phyloP scores from a whole-genome alignment of 2,329 filamentous ascomycete genomes.

The Albophoma yamanashiensis region DNA sequence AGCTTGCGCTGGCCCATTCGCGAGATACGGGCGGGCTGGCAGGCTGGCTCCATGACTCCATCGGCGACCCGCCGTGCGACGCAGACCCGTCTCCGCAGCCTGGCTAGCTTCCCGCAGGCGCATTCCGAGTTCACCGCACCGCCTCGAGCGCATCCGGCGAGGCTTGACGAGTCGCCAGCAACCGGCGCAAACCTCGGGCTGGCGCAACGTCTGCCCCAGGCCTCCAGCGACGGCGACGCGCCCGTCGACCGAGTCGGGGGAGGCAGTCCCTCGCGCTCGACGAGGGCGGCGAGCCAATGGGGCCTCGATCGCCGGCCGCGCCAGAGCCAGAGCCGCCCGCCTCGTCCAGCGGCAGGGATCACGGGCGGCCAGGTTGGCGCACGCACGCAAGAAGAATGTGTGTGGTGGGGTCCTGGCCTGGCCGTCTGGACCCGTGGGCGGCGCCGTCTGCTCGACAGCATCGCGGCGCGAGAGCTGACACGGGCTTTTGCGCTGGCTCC shows the following conservation, averaged over 20 bases:
- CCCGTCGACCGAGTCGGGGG: not conserved
- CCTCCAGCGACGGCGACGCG: not conserved
- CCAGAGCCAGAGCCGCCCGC: slow-evolving; percentile 4
- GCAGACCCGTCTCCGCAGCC: not conserved
- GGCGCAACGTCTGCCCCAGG: not conserved
- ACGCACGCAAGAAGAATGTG: not conserved
- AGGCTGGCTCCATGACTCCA: not conserved
- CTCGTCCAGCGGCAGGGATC: slow-evolving; percentile 12
- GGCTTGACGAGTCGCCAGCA: not conserved
- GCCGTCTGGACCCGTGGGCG: not conserved
- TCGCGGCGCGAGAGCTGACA: not conserved
- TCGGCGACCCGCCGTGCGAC: not conserved
- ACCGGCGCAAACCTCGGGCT: not conserved
- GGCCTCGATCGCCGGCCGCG: slow-evolving; percentile 2
- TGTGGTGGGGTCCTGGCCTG: not conserved
- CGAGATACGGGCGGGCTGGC: not conserved
- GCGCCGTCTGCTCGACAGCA: not conserved
- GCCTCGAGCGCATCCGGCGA: not conserved
- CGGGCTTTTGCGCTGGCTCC: not conserved
- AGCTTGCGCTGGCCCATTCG: not conserved
- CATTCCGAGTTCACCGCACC: slow-evolving; percentile 7
- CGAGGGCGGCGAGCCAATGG: slow-evolving; percentile 7
- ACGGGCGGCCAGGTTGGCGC: slow-evolving; percentile 3
- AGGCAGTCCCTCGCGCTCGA: not conserved
- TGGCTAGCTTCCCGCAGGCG: not conserved